A percentile compares a stretch with the other conserved stretches of the same genome.
These are phyloP conservation scores for Athelia psychrophila DNA, from an alignment of 1,284 basidiomycete species.

Conservation along the genomic window DNA sequence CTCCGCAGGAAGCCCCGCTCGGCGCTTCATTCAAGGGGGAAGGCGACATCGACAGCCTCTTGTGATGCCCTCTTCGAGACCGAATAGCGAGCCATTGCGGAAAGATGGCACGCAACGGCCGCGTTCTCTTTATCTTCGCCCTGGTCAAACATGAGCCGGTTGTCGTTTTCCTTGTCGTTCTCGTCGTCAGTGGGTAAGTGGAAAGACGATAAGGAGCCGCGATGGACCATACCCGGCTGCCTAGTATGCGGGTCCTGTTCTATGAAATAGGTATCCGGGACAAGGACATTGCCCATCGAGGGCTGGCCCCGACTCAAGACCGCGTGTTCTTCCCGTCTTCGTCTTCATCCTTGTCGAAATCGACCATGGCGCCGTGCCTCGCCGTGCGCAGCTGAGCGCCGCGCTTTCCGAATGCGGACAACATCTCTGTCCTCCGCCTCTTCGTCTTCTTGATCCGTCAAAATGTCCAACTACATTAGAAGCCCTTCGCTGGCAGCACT, in stretches of 20 bases:
- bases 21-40: slow-evolving; percentile 1
- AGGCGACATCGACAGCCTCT: slow-evolving; percentile 30
- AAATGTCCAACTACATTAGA: slow-evolving; percentile 11
- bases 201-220: slow-evolving; percentile 40
- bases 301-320: slow-evolving; percentile 1
- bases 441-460: slow-evolving; percentile 2
- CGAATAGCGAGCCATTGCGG: slow-evolving; percentile 22
- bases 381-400: slow-evolving; percentile 16
- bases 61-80: slow-evolving; percentile 24
- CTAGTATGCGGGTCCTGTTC: not conserved
- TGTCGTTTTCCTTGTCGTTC: slow-evolving; percentile 73
- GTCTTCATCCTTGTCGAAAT: slow-evolving; percentile 36
- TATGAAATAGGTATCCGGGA: slow-evolving; percentile 16
- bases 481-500: no score
- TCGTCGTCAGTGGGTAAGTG: slow-evolving; percentile 58
- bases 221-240: slow-evolving; percentile 14
- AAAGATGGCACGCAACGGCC: slow-evolving; percentile 34
- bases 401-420: not conserved
- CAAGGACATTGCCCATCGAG: slow-evolving; percentile 12
- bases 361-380: slow-evolving; percentile 30
- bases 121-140: slow-evolving; percentile 75
- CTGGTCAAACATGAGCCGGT: slow-evolving; percentile 55
- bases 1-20: slow-evolving; percentile 11
- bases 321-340: slow-evolving; percentile 11
- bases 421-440: slow-evolving; percentile 6